A percentile compares a stretch with the other conserved stretches of the same genome.
These are phyloP conservation scores for Aspergillus fumigatus DNA, from an alignment of 2,329 filamentous ascomycete species.

Conservation along the genomic window DNA sequence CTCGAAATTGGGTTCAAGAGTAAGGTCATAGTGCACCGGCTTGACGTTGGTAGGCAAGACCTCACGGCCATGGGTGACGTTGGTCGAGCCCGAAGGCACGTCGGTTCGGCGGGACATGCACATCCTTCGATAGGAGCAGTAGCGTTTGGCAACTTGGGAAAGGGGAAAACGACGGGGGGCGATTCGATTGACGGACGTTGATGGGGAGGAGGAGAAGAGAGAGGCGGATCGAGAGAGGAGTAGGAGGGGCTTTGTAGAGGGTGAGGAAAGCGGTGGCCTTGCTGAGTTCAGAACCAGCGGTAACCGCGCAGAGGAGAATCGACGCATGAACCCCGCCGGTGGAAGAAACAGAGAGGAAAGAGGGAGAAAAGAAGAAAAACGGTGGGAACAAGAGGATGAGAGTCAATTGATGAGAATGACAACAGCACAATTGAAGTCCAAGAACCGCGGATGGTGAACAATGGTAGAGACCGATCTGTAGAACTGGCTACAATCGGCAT, in stretches of 20 bases:
- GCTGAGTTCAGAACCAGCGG: slow-evolving; percentile 30
- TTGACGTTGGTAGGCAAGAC: slow-evolving; percentile 88
- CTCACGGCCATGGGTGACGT: slow-evolving; percentile 66
- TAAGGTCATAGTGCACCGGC: slow-evolving; percentile 86
- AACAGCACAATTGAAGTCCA: neutral
- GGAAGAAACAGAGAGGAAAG: slow-evolving; percentile 11
- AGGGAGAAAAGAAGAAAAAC: slow-evolving; percentile 4
- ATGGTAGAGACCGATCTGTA: slow-evolving; percentile 2
- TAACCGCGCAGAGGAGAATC: slow-evolving; percentile 29
- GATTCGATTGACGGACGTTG: slow-evolving; percentile 16
- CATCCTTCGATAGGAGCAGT: slow-evolving; percentile 71
- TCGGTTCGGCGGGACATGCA: slow-evolving; percentile 66
- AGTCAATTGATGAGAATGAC: neutral
- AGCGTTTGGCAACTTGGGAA: slow-evolving; percentile 41
- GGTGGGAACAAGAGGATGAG: neutral
- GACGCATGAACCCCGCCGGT: slow-evolving; percentile 24
- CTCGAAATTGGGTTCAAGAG: slow-evolving; percentile 83
- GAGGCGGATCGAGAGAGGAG: slow-evolving; percentile 20
- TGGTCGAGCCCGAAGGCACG: slow-evolving; percentile 50
- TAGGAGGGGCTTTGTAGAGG: slow-evolving; percentile 22
- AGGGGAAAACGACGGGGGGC: slow-evolving; percentile 23
- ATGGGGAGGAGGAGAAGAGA: slow-evolving; percentile 20
- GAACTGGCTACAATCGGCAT: neutral
- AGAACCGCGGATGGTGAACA: neutral
- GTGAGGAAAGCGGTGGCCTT: slow-evolving; percentile 31